Base-by-base conservation (phyloP, 257 asterid genomes). In the Coffea eugenioides region DNA sequence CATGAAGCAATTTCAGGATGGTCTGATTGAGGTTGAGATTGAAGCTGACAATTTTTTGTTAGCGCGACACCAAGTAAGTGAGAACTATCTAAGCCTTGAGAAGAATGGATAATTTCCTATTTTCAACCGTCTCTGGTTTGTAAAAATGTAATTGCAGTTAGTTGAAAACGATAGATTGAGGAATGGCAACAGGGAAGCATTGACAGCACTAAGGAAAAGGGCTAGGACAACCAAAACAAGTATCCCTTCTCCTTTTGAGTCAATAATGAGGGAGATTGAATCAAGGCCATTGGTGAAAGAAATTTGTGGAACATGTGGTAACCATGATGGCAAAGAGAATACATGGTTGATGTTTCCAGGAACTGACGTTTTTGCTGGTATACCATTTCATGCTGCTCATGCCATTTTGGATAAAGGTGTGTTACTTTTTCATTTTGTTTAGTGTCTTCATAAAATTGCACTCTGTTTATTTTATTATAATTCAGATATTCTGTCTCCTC, bases 341-440 rank as follows among this genome's bases (percentile, higher is more conserved):
- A 91, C 93, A 1, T 83, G 90, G 92, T 82, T 95, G 78, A 91
- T 91, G 94, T 92, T 91, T 77, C 95, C 96, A 0, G 98, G 98
- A 72, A 88, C 94, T 57, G 95, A 93, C 80, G 70, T 91, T 51
- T 91, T 94, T 83, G 93, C 89, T 1, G 85, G 85, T 36, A 57
- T 91, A 74, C 97, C 98, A 1, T 95, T 95, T 83, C 99, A 95
- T 89, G 97, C 99, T 84, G 94, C 97, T 79, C 98, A 95, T 87
- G 88, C 95, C 78, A 91, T 95, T 86, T 85, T 95, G 84, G 98
- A 95, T 84, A 85, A 87, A 88, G 97, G 99, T 95, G 48, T 81
- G 56, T 77, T 14, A 41, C 2, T 27, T 34, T 51, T 54, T n/a
- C 2, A 27, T 52, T 62, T 39, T 2, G 16, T 71, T 48, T 54